Evolutionary conservation across 2,329 filamentous ascomycete genomes (phyloP), one percentile per base, ranked within the genome.

Genomic region (Botryotinia calthae): DNA sequence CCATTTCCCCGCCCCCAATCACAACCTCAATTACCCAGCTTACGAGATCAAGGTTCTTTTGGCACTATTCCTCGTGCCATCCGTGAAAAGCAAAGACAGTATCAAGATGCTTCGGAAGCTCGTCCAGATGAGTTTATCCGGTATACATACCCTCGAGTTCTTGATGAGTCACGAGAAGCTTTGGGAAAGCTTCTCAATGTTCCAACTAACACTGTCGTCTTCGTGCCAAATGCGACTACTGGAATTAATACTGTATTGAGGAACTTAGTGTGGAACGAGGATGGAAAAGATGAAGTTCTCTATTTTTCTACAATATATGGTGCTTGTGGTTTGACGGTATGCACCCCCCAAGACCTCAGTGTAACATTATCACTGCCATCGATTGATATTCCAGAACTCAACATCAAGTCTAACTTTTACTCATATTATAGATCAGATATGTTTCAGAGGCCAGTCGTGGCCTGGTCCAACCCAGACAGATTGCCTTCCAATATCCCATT

Each of bases 181-280:
- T 83, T 95, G 7, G 91, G 93, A 1, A 80, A 84, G 37, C 79
- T 93, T 34, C 83, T 98, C 74, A 88, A 92, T 74, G 91, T 88
- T 0, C 89, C 91, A 0, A 79, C 84, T 1, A 85, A 90, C 16
- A 89, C 90, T 16, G 84, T 93, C 56, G 94, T 97, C 0, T 91
- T 97, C 76, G 89, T 97, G 0, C 84, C 88, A 73, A 98, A 98
- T 80, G 93, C 94, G 20, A 97, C 93, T 0, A 90, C 88, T 0
- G 93, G 89, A 37, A 82, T 94, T 64, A 95, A 96, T 82, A 93
- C 90, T 0, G 88, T 97, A 8, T 86, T 97, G n/a, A 89, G 91
- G 59, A 95, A 92, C 80, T 82, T 98, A 2, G 79, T 80, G 1
- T 97, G 90, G 86, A 81, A 88, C 54, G 81, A 84, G 0, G 90